Evolutionary conservation across 345 rosid genomes (phyloP).

Genomic region (Syzygium aqueum): DNA sequence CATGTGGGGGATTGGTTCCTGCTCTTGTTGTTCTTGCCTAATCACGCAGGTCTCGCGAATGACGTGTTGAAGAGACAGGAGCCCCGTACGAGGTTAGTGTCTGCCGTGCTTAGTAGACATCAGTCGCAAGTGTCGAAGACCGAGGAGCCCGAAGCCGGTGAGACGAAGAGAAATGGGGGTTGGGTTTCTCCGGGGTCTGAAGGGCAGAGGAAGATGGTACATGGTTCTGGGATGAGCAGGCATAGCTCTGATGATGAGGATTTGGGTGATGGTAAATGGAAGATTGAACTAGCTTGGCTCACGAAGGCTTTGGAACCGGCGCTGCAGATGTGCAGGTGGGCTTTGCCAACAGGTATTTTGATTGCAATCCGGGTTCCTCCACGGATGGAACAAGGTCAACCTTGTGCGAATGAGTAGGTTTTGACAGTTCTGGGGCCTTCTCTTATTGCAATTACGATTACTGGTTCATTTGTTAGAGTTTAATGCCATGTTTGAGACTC

Average conservation of each 20-base stretch:
- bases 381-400: background rate
- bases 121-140: slow-evolving; percentile 34
- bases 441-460: background rate
- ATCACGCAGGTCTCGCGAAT: slow-evolving; percentile 16
- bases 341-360: slow-evolving; percentile 60
- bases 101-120: slow-evolving; percentile 31
- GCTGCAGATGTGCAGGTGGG: slow-evolving; percentile 64
- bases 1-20: background rate
- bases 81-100: slow-evolving; percentile 20
- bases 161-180: slow-evolving; percentile 4
- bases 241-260: slow-evolving; percentile 42
- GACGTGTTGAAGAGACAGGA: slow-evolving; percentile 23
- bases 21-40: background rate
- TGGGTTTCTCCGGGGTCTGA: slow-evolving; percentile 13
- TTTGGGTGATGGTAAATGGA: slow-evolving; percentile 49
- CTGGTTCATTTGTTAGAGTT: background rate
- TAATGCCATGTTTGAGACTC: background rate
- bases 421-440: background rate
- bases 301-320: slow-evolving; percentile 76
- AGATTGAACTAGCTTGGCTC: slow-evolving; percentile 69
- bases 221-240: slow-evolving; percentile 14
- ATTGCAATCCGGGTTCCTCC: background rate
- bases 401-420: background rate
- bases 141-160: slow-evolving; percentile 18
- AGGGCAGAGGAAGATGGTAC: slow-evolving; percentile 8